phyloP scores from a whole-genome alignment of 352 stramenopile genomes.

The Bremia lactucae region DNA sequence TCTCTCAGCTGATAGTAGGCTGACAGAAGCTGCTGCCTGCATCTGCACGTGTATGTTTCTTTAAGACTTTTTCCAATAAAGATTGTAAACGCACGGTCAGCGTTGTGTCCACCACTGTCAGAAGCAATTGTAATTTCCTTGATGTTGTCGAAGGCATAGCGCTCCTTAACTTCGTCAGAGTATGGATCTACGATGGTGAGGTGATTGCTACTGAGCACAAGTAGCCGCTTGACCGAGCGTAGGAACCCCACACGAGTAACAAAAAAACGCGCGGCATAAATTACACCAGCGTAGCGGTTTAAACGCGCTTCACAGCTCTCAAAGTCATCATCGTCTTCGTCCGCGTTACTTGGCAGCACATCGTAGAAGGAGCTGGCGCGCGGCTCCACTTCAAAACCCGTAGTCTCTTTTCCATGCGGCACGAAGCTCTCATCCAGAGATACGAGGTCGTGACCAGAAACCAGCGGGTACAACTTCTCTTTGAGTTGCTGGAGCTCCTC shows the following conservation, averaged over 20 bases:
- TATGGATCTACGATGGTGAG: conserved; percentile 79
- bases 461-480: conserved; percentile 40
- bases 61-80: conserved; percentile 81
- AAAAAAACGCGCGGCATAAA: conserved; percentile 81
- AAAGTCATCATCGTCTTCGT: conserved; percentile 34
- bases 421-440: conserved; percentile 56
- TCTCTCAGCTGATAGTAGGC: conserved; percentile 81
- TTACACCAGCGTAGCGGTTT: conserved; percentile 73
- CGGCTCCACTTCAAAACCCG: conserved; percentile 39
- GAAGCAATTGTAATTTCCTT: conserved; percentile 78
- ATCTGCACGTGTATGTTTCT: conserved; percentile 79
- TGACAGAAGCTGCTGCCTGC: conserved; percentile 73
- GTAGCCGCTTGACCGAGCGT: conserved; percentile 60
- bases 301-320: conserved; percentile 34
- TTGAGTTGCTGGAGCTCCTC: conserved; percentile 60
- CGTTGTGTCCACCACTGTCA: conserved; percentile 53
- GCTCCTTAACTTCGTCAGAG: conserved; percentile 79
- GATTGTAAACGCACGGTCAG: conserved; percentile 69
- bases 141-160: conserved; percentile 81
- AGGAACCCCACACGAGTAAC: conserved; percentile 77
- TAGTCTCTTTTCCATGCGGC: conserved; percentile 55
- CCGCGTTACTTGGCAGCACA: conserved; percentile 15
- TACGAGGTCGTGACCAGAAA: conserved; percentile 40
- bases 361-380: conserved; percentile 22
- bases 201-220: conserved; percentile 74